Percentiles rank a stretch among this genome's conserved stretches.
Evolutionary conservation across 2,329 filamentous ascomycete genomes (phyloP).

Genomic region (Fusarium subtropicale): DNA sequence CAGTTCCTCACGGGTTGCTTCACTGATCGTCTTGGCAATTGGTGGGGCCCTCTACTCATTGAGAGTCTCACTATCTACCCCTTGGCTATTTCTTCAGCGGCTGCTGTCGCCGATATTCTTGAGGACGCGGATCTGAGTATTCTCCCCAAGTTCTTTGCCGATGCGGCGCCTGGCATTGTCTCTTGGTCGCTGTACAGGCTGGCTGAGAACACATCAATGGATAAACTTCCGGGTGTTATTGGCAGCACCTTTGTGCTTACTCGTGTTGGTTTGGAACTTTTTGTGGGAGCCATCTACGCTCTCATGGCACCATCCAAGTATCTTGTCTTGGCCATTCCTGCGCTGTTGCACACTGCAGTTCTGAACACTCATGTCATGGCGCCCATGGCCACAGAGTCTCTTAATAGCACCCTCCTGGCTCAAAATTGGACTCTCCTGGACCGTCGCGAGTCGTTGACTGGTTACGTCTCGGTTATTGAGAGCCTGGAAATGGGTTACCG

Average conservation of each 20-base stretch:
- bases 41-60: conserved; percentile 79
- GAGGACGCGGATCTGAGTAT: conserved; percentile 69
- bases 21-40: conserved; percentile 74
- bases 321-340: conserved; percentile 75
- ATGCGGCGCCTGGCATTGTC: conserved; percentile 72
- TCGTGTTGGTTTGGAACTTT: conserved; percentile 76
- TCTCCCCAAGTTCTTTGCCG: conserved; percentile 67
- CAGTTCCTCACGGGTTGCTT: conserved; percentile 78
- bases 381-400: conserved; percentile 65
- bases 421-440: conserved; percentile 82
- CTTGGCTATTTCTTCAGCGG: conserved; percentile 71
- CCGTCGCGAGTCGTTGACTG: conserved; percentile 86
- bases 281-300: conserved; percentile 73
- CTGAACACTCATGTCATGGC: conserved; percentile 80
- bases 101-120: conserved; percentile 72
- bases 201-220: conserved; percentile 56
- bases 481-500: conserved; percentile 77
- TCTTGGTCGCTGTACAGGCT: conserved; percentile 74
- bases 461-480: conserved; percentile 92
- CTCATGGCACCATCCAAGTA: conserved; percentile 75
- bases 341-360: conserved; percentile 75
- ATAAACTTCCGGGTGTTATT: conserved; percentile 62
- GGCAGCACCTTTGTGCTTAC: conserved; percentile 74
- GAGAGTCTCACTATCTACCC: conserved; percentile 80
- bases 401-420: conserved; percentile 74